Evolutionary conservation across 768 basidiomycete genomes (phyloP).

Genomic region (Auriscalpium orientale): DNA sequence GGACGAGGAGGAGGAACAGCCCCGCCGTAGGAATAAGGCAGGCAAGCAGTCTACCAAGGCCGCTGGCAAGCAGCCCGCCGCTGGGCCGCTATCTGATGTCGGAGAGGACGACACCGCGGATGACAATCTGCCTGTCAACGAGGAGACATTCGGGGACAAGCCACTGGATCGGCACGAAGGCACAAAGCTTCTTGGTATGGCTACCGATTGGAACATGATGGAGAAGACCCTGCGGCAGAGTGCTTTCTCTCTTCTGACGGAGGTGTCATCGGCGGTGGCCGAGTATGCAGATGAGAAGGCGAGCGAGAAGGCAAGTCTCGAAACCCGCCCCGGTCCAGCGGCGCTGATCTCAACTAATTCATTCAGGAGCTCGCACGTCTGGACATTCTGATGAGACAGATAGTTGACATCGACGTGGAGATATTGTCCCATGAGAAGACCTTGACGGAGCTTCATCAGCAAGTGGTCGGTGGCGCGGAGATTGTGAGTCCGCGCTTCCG

Average conservation of each 20-base stretch:
- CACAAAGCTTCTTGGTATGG: constrained; percentile 46
- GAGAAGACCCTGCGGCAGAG: constrained; percentile 37
- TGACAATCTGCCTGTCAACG: constrained; percentile 45
- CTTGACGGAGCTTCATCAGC: constrained; percentile 50
- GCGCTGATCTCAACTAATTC: no score
- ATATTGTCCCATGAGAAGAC: constrained; percentile 49
- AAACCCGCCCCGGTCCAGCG: background rate
- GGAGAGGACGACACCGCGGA: constrained; percentile 22
- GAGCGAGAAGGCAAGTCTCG: constrained; percentile 38
- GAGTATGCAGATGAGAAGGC: constrained; percentile 52
- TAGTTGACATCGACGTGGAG: constrained; percentile 60
- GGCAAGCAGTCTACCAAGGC: constrained; percentile 18
- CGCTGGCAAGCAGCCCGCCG: constrained; percentile 21
- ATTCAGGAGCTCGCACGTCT: constrained; percentile 48
- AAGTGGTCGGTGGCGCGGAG: constrained; percentile 41
- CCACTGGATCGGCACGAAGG: constrained; percentile 51
- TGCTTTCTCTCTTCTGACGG: constrained; percentile 38
- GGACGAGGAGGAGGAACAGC: constrained; percentile 29
- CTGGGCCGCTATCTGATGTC: constrained; percentile 24
- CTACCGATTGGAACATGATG: constrained; percentile 56
- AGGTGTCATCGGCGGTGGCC: constrained; percentile 51
- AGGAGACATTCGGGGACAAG: constrained; percentile 56
- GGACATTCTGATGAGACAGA: constrained; percentile 58
- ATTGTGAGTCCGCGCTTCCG: constrained; percentile 42
- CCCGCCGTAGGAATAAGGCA: constrained; percentile 24